These are phyloP conservation scores for Alternaria brassicicola DNA, from an alignment of 2,329 filamentous ascomycete species.

Conservation along the genomic window DNA sequence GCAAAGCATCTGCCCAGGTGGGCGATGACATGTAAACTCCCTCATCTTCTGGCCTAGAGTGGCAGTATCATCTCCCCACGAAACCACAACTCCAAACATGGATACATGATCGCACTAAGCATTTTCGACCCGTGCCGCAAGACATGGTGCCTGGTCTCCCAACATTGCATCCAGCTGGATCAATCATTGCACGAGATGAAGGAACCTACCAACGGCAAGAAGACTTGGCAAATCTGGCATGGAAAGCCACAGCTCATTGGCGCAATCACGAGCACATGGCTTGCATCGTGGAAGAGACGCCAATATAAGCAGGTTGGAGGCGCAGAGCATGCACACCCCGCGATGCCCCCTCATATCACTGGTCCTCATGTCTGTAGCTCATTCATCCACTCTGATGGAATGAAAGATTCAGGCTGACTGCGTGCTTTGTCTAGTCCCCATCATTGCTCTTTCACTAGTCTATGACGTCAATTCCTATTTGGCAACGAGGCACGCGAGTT, in stretches of 20 bases:
- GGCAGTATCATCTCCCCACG: background rate
- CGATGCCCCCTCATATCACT: background rate
- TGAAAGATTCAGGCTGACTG: background rate
- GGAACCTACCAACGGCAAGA: background rate
- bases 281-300: background rate
- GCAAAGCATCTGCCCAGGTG: background rate
- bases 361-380: background rate
- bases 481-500: constrained; percentile 1
- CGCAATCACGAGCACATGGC: background rate
- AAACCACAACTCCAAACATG: background rate
- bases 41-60: background rate
- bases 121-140: background rate
- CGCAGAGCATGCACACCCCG: constrained; percentile 7
- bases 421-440: background rate
- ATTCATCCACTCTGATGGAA: background rate
- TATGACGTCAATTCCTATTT: constrained; percentile 7
- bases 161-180: background rate
- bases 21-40: background rate
- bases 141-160: background rate
- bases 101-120: background rate
- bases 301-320: background rate
- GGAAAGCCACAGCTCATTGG: background rate
- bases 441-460: background rate
- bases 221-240: background rate
- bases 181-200: background rate